Evolutionary conservation across 129 eudicot species (phyloP).

Genomic region (Dittrichia graveolens): DNA sequence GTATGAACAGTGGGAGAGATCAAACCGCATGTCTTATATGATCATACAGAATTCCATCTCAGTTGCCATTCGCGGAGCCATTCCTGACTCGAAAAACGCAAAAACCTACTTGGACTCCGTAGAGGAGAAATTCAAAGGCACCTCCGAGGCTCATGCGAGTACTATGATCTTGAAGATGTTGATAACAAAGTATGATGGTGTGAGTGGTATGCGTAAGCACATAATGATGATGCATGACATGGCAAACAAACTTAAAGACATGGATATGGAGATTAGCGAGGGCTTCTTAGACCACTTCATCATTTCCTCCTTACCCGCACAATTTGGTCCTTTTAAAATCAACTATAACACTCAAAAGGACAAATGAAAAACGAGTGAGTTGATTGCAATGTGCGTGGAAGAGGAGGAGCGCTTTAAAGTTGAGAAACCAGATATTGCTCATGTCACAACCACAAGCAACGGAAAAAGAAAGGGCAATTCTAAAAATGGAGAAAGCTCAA

Average conservation of each 20-base stretch:
- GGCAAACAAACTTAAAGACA: background rate
- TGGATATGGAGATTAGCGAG: constrained; percentile 11
- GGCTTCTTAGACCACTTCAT: constrained; percentile 7
- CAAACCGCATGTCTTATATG: constrained; percentile 6
- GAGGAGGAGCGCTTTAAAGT: background rate
- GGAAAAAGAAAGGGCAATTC: background rate
- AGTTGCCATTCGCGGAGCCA: background rate
- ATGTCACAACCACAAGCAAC: background rate
- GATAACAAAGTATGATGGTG: background rate
- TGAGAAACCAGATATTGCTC: background rate
- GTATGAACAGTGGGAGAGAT: background rate
- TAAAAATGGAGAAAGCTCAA: background rate
- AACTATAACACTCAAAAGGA: constrained; percentile 6
- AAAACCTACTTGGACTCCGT: background rate
- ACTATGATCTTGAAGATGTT: background rate
- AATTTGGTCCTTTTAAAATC: constrained; percentile 15
- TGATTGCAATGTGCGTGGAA: background rate
- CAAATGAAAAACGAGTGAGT: background rate
- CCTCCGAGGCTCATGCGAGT: background rate
- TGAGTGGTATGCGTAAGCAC: too few relatives aligned
- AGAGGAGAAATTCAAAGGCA: background rate
- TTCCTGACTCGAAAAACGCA: constrained; percentile 4
- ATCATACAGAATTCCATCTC: constrained; percentile 5
- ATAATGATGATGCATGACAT: background rate
- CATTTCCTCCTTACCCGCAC: background rate